phyloP scores from a whole-genome alignment of 495 filamentous ascomycete species.

The Corynascus novoguineensis region DNA sequence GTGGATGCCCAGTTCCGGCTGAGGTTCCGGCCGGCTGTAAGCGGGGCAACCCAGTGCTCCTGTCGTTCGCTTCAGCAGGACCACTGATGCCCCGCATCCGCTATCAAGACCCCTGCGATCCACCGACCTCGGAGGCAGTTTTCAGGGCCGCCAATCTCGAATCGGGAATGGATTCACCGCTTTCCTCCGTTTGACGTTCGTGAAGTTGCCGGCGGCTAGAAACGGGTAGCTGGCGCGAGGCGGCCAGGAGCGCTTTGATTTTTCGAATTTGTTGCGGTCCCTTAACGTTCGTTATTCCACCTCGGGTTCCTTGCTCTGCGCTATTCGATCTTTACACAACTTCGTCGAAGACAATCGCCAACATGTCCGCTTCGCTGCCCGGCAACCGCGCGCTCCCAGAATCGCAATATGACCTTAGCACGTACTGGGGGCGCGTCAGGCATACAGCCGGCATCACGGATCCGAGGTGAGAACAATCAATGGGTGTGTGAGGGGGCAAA shows the following conservation, averaged over 20 bases:
- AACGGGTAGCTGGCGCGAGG: neutral
- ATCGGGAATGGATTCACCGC: slow-evolving; percentile 8
- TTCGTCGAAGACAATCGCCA: slow-evolving; percentile 4
- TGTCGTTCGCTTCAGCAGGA: neutral
- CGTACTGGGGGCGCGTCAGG: slow-evolving; percentile 90
- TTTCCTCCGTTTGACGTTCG: slow-evolving; percentile 8
- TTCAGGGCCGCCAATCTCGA: slow-evolving; percentile 10
- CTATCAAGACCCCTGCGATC: slow-evolving; percentile 14
- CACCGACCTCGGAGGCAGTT: slow-evolving; percentile 22
- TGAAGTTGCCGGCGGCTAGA: slow-evolving; percentile 1
- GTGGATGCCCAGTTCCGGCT: neutral
- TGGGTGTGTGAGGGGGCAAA: neutral
- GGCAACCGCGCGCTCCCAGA: slow-evolving; percentile 78
- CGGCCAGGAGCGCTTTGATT: neutral
- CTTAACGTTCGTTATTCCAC: neutral
- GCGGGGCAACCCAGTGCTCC: slow-evolving; percentile 6
- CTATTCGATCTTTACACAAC: neutral
- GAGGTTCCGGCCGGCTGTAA: slow-evolving; percentile 1
- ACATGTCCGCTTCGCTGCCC: slow-evolving; percentile 86
- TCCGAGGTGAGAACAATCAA: slow-evolving; percentile 68
- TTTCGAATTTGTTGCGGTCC: neutral
- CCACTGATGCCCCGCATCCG: slow-evolving; percentile 12
- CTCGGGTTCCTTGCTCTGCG: neutral
- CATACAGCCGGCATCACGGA: slow-evolving; percentile 89
- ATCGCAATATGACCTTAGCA: slow-evolving; percentile 86